Conservation (phyloP, 306 rosid species). For the Lathyrus aphaca region DNA sequence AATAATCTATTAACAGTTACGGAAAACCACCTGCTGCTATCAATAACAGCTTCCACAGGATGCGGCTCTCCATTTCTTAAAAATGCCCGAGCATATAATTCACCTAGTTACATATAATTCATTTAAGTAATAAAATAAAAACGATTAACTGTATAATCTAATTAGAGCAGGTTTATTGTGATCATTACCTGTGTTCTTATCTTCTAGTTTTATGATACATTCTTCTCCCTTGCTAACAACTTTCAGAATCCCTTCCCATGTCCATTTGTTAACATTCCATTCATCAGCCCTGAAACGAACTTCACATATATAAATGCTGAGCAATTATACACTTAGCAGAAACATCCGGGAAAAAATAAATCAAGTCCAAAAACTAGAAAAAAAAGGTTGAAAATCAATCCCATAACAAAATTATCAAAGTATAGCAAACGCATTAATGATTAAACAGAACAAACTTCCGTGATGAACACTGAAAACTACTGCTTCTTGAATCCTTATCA, state of each 20-base stretch:
- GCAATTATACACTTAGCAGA: conserved; percentile 21
- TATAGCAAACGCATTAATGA: background rate
- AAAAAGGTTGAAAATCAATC: conserved; percentile 25
- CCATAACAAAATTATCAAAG: conserved; percentile 24
- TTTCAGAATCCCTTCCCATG: conserved; percentile 89
- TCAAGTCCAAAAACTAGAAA: too few species aligned
- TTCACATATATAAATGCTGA: conserved; percentile 42
- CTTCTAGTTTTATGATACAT: conserved; percentile 91
- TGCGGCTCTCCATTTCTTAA: conserved; percentile 92
- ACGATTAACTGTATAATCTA: background rate
- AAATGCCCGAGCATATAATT: conserved; percentile 96
- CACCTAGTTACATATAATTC: conserved; percentile 62
- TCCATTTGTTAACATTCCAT: conserved; percentile 99
- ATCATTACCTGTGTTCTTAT: conserved; percentile 77
- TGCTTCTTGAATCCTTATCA: background rate
- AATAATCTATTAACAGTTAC: conserved; percentile 26
- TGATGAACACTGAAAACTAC: background rate
- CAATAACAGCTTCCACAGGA: conserved; percentile 96
- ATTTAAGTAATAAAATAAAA: conserved; percentile 21
- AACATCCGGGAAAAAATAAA: conserved; percentile 7
- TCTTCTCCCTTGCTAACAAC: conserved; percentile 90
- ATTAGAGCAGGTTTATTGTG: conserved; percentile 35
- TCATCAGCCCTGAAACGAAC: conserved; percentile 91
- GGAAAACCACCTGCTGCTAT: conserved; percentile 92
- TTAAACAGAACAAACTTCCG: conserved; percentile 21